Conservation (phyloP, 225 moss, liverwort and hornwort genomes). For the Bryum argenteum region DNA sequence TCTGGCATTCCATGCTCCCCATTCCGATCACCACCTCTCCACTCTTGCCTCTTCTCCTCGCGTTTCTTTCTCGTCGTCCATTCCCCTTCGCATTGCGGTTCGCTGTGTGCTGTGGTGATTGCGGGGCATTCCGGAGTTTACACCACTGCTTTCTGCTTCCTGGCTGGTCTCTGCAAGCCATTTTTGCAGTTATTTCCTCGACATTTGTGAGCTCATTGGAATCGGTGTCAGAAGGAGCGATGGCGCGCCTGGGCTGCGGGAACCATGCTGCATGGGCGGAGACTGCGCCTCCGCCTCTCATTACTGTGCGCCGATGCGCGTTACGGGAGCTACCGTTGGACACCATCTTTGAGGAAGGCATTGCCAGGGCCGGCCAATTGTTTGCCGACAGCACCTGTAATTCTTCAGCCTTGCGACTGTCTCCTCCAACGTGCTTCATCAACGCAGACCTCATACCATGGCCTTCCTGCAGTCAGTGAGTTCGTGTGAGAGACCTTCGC, state of each 20-base stretch:
- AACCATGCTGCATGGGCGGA: conserved; percentile 33
- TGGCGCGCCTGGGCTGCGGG: conserved; percentile 32
- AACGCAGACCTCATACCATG: conserved; percentile 32
- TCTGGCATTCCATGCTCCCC: too few relatives aligned
- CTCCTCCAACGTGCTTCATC: conserved; percentile 18
- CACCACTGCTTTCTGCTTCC: too few relatives aligned
- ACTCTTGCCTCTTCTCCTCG: too few relatives aligned
- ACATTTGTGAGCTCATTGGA: too few relatives aligned
- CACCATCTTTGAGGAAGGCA: conserved; percentile 43
- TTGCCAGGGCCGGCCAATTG: conserved; percentile 31
- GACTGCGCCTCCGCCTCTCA: conserved; percentile 42
- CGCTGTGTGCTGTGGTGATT: too few relatives aligned
- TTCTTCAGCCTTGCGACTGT: background rate
- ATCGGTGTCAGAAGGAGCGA: background rate
- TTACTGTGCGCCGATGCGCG: conserved; percentile 37
- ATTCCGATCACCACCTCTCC: too few relatives aligned
- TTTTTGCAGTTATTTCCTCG: too few relatives aligned
- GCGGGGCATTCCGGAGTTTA: too few relatives aligned
- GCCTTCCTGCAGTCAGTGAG: conserved; percentile 21
- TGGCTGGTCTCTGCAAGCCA: too few relatives aligned
- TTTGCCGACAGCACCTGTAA: background rate
- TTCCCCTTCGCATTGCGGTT: too few relatives aligned
- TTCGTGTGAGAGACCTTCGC: background rate
- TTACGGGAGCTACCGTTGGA: conserved; percentile 36
- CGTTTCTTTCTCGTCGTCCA: too few relatives aligned